These are phyloP conservation scores for Puccinia novopanici DNA, from an alignment of 1,284 basidiomycete species.

Conservation along the genomic window DNA sequence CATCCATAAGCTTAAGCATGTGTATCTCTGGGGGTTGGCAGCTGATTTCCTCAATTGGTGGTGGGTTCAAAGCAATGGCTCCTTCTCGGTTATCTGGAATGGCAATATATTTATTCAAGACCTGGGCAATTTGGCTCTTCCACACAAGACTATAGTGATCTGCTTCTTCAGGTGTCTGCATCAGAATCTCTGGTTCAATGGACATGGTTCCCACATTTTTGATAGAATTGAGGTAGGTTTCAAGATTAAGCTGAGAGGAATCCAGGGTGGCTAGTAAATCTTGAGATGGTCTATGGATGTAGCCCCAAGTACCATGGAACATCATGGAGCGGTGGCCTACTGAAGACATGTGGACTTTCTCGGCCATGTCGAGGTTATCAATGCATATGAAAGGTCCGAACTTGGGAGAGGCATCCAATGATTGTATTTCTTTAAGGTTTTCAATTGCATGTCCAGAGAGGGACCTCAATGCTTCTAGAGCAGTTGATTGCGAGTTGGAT, in stretches of 20 bases:
- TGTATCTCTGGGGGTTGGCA: background rate
- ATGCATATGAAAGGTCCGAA: background rate
- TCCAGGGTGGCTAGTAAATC: background rate
- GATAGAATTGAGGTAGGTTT: background rate
- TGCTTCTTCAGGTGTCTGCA: background rate
- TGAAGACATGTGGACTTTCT: background rate
- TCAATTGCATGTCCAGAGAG: background rate
- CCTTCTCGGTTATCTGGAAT: background rate
- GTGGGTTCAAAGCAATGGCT: background rate
- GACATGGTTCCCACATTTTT: background rate
- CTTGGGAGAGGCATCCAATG: too few relatives aligned
- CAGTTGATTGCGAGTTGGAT: background rate
- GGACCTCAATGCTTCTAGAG: background rate
- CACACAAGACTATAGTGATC: background rate
- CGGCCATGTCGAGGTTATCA: slow-evolving; percentile 24
- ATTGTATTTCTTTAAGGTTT: background rate
- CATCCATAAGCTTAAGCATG: slow-evolving; percentile 19
- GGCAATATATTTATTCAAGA: background rate
- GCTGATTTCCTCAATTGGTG: background rate
- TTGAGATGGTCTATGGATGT: background rate
- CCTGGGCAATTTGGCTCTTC: too few relatives aligned
- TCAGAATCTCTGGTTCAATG: background rate
- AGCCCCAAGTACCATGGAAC: slow-evolving; percentile 23
- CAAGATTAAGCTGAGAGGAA: background rate
- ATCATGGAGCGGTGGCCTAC: background rate